These are phyloP conservation scores for Pueraria montana DNA, from an alignment of 306 rosid genomes.

Conservation along the genomic window DNA sequence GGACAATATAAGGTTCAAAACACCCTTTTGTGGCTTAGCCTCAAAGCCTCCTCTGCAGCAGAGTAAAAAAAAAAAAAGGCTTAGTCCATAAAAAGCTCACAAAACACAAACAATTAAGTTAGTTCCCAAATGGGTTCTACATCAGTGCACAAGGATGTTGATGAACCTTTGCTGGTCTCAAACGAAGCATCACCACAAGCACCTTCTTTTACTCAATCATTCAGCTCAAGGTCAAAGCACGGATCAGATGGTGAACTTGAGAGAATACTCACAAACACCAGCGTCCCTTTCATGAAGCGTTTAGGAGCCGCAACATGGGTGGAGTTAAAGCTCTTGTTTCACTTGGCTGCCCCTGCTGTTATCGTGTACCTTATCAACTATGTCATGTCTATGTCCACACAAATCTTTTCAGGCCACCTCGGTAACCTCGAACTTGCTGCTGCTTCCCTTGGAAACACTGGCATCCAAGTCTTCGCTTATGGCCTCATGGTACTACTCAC, in stretches of 20 bases:
- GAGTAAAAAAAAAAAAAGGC: neutral
- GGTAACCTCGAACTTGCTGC: slow-evolving; percentile 83
- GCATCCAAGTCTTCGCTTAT: slow-evolving; percentile 79
- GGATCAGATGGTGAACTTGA: slow-evolving; percentile 62
- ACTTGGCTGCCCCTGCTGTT: slow-evolving; percentile 77
- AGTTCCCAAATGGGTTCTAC: slow-evolving; percentile 45
- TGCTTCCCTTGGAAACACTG: slow-evolving; percentile 79
- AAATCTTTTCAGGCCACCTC: slow-evolving; percentile 73
- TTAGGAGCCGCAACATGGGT: slow-evolving; percentile 59
- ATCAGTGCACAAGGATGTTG: neutral
- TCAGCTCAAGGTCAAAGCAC: slow-evolving; percentile 32
- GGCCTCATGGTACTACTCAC: slow-evolving; percentile 69
- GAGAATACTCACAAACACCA: slow-evolving; percentile 60
- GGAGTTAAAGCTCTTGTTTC: slow-evolving; percentile 61
- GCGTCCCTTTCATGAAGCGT: slow-evolving; percentile 42
- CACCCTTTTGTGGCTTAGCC: neutral
- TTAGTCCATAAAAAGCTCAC: neutral
- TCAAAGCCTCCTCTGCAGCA: no score
- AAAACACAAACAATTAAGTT: neutral
- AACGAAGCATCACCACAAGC: neutral
- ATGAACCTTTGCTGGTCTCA: slow-evolving; percentile 41
- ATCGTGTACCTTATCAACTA: slow-evolving; percentile 68
- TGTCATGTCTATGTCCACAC: slow-evolving; percentile 79
- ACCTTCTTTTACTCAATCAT: slow-evolving; percentile 35
- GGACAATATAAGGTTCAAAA: no score